Percentiles rank a stretch among this genome's conserved stretches.
These are phyloP conservation scores for Pythium apleroticum DNA, from an alignment of 352 stramenopile species.

Conservation along the genomic window DNA sequence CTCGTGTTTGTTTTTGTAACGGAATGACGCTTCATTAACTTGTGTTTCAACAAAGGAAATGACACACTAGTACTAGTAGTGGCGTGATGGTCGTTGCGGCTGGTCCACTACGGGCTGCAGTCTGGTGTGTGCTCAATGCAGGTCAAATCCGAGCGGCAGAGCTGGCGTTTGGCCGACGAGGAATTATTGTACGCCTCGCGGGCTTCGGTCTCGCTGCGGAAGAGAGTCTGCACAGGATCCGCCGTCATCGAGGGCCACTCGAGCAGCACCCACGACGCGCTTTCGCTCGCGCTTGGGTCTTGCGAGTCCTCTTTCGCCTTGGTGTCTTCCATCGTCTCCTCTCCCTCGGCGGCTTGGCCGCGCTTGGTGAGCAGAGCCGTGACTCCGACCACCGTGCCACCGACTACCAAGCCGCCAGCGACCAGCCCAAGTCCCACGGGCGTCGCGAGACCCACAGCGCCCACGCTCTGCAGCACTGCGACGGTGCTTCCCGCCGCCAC, in stretches of 20 bases:
- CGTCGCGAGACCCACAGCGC: constrained; percentile 38
- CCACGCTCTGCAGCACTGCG: constrained; percentile 49
- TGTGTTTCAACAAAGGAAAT: too few species aligned
- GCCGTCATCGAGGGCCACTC: not conserved
- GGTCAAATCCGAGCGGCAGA: not conserved
- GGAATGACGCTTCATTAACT: too few species aligned
- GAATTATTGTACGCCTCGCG: not conserved
- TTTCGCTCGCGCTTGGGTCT: not conserved
- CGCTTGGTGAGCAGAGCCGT: not conserved
- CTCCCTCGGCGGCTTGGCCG: not conserved
- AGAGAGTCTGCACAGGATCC: not conserved
- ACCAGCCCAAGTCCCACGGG: constrained; percentile 31
- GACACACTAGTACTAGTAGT: too few species aligned
- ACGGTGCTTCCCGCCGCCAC: constrained; percentile 41
- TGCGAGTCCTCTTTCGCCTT: not conserved
- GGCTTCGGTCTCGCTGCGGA: not conserved
- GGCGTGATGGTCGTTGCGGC: too few species aligned
- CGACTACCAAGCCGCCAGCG: constrained; percentile 12
- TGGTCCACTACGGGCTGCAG: not conserved
- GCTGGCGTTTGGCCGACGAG: not conserved
- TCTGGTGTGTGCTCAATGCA: not conserved
- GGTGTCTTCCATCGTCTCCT: not conserved
- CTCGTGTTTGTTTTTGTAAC: too few species aligned
- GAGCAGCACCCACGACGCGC: not conserved
- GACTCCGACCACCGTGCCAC: not conserved